These are phyloP conservation scores for Kazachstania sp. DNA, from an alignment of 1,139 yeast species.

Conservation along the genomic window DNA sequence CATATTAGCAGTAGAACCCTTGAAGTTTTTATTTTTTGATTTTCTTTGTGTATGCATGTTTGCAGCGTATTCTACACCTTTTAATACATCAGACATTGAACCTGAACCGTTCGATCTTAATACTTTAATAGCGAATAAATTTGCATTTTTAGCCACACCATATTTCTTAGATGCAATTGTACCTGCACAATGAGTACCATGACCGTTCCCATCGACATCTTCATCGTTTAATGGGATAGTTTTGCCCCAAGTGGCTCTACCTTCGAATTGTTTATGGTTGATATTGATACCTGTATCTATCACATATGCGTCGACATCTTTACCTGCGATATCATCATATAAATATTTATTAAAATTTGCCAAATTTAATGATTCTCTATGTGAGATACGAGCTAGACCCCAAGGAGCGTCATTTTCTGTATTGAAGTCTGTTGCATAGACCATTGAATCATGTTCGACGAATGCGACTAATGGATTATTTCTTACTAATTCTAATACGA, in stretches of 20 bases:
- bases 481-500: slow-evolving; percentile 63
- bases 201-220: slow-evolving; percentile 90
- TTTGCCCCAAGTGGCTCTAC: slow-evolving; percentile 91
- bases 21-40: slow-evolving; percentile 45
- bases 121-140: slow-evolving; percentile 70
- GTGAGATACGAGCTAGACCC: slow-evolving; percentile 94
- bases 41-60: slow-evolving; percentile 12
- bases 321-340: slow-evolving; percentile 77
- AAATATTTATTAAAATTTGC: slow-evolving; percentile 80
- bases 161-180: slow-evolving; percentile 68
- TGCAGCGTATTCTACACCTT: slow-evolving; percentile 76
- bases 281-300: slow-evolving; percentile 90
- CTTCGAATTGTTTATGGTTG: slow-evolving; percentile 74
- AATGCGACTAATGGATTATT: slow-evolving; percentile 63
- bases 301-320: slow-evolving; percentile 79
- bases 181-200: slow-evolving; percentile 82
- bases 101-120: slow-evolving; percentile 73
- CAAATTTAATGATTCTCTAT: slow-evolving; percentile 67
- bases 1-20: slow-evolving; percentile 86
- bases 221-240: slow-evolving; percentile 80
- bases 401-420: slow-evolving; percentile 85
- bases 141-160: slow-evolving; percentile 74
- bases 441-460: slow-evolving; percentile 75
- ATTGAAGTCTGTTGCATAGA: slow-evolving; percentile 53
- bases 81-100: slow-evolving; percentile 70